These are phyloP conservation scores for Seiridium cupressi DNA, from an alignment of 2,329 filamentous ascomycete genomes.

Conservation along the genomic window DNA sequence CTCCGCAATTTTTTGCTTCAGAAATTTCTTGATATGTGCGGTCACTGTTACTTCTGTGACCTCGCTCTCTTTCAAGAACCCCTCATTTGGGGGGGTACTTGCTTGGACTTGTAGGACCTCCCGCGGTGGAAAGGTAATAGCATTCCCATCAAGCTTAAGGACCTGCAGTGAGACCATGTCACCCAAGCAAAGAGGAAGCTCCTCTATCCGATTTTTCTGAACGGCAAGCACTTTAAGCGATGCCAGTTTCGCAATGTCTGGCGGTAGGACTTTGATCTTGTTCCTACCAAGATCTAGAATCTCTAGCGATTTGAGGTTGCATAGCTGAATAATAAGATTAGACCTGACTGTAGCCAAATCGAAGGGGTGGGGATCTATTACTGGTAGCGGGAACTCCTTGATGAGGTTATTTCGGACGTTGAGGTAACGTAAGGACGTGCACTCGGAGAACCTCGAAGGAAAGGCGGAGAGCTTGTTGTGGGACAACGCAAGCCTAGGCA, in stretches of 20 bases:
- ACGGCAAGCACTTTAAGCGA: constrained; percentile 88
- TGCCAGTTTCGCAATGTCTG: constrained; percentile 75
- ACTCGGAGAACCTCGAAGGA: constrained; percentile 70
- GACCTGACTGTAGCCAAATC: background rate
- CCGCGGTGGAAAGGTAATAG: constrained; percentile 74
- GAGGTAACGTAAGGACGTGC: constrained; percentile 74
- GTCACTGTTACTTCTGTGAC: constrained; percentile 60
- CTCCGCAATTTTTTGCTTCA: constrained; percentile 48
- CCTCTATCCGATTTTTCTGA: constrained; percentile 81
- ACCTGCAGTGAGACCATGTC: constrained; percentile 90
- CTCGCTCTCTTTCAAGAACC: constrained; percentile 59
- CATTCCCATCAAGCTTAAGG: constrained; percentile 87
- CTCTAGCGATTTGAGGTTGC: constrained; percentile 81
- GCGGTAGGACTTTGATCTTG: constrained; percentile 73
- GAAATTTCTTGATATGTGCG: constrained; percentile 59
- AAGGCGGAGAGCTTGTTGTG: constrained; percentile 74
- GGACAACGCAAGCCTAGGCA: constrained; percentile 69
- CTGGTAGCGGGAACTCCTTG: constrained; percentile 57
- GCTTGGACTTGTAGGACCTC: constrained; percentile 63
- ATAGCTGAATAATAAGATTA: constrained; percentile 56
- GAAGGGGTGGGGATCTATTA: constrained; percentile 30
- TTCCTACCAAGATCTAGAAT: constrained; percentile 92
- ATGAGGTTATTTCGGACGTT: constrained; percentile 78
- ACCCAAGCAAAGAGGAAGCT: constrained; percentile 78
- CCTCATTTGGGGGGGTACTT: constrained; percentile 54